phyloP scores from a whole-genome alignment of 2,329 filamentous ascomycete species.

The Fusarium sp. region DNA sequence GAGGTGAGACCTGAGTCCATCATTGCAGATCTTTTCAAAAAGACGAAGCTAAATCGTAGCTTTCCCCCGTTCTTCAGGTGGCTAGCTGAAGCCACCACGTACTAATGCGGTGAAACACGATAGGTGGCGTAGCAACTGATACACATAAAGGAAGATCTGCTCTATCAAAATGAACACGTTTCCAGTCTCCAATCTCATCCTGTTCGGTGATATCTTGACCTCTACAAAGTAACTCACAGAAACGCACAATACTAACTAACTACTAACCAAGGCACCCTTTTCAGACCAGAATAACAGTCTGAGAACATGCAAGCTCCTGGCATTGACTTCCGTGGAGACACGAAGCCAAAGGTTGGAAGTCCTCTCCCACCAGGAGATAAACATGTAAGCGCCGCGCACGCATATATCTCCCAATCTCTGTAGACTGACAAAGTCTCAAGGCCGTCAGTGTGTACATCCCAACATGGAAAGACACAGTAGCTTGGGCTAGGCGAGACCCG shows the following conservation, averaged over 20 bases:
- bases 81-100: slow-evolving; percentile 8
- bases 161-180: background rate
- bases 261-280: background rate
- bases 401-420: background rate
- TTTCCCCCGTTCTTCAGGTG: background rate
- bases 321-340: background rate
- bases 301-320: background rate
- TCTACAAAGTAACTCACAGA: background rate
- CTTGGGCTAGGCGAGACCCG: slow-evolving; percentile 45
- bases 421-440: slow-evolving; percentile 22
- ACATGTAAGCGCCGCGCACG: slow-evolving; percentile 38
- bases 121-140: background rate
- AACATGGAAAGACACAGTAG: slow-evolving; percentile 47
- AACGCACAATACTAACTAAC: background rate
- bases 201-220: background rate
- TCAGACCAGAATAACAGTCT: background rate
- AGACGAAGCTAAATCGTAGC: background rate
- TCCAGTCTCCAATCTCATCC: background rate
- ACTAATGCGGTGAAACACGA: slow-evolving; percentile 6
- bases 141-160: background rate
- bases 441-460: slow-evolving; percentile 52
- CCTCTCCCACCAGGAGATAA: slow-evolving; percentile 46
- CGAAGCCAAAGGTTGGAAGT: slow-evolving; percentile 37
- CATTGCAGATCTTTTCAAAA: background rate
- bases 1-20: background rate